phyloP scores from a whole-genome alignment of 2,329 filamentous ascomycete species.

The Pseudogymnoascus sp. region DNA sequence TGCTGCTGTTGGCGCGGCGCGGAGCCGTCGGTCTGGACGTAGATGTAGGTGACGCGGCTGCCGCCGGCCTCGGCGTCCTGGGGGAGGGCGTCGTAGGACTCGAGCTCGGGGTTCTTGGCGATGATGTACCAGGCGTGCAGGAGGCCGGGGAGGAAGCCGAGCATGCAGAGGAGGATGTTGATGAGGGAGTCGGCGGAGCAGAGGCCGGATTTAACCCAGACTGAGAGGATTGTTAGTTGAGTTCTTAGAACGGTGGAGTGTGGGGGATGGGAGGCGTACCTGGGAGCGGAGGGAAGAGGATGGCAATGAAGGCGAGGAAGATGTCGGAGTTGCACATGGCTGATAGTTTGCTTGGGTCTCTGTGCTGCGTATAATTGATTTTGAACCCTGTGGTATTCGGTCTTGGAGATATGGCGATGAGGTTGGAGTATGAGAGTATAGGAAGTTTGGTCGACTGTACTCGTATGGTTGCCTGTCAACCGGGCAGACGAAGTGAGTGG shows the following conservation, averaged over 20 bases:
- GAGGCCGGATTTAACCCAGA: constrained; percentile 94
- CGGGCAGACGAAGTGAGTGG: neutral
- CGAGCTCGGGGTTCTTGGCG: constrained; percentile 71
- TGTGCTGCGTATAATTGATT: neutral
- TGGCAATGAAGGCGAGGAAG: constrained; percentile 58
- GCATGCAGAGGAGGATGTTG: constrained; percentile 82
- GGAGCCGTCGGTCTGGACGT: constrained; percentile 44
- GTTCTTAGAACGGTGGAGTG: neutral
- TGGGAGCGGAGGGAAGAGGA: constrained; percentile 58
- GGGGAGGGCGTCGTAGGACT: constrained; percentile 60
- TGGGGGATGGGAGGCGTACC: constrained; percentile 39
- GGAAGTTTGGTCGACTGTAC: constrained; percentile 4
- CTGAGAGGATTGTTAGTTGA: constrained; percentile 38
- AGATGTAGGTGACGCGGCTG: constrained; percentile 65
- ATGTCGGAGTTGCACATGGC: constrained; percentile 54
- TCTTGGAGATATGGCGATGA: neutral
- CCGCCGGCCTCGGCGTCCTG: constrained; percentile 45
- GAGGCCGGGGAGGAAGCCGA: constrained; percentile 77
- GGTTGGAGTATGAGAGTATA: neutral
- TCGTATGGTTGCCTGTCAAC: neutral
- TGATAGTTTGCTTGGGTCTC: constrained; percentile 5
- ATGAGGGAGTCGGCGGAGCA: constrained; percentile 90
- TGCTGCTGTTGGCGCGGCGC: constrained; percentile 23
- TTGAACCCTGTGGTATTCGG: neutral
- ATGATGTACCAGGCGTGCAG: constrained; percentile 99